Evolutionary conservation across 2,329 filamentous ascomycete genomes (phyloP).

Genomic region (Fusarium sp.): DNA sequence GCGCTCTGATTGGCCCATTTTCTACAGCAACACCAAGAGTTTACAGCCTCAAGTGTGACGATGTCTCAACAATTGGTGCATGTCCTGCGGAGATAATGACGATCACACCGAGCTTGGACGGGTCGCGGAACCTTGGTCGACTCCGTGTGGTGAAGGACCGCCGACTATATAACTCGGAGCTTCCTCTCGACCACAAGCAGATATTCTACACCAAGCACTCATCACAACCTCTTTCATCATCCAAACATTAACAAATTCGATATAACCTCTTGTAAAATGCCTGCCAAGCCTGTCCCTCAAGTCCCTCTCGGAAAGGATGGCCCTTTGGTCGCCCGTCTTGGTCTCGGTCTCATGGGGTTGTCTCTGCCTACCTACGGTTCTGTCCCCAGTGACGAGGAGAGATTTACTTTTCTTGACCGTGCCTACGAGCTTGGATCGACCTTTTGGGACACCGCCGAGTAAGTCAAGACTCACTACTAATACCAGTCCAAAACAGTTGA

Average conservation of each 20-base stretch:
- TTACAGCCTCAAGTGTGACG: too few relatives aligned
- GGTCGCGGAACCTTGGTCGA: neutral
- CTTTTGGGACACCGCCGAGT: slow-evolving; percentile 65
- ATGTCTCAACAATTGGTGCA: too few relatives aligned
- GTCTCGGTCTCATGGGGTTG: slow-evolving; percentile 68
- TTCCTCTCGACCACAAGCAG: too few relatives aligned
- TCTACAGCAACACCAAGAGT: too few relatives aligned
- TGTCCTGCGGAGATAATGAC: neutral
- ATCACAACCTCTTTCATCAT: neutral
- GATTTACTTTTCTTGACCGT: slow-evolving; percentile 64
- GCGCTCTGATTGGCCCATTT: slow-evolving; percentile 34
- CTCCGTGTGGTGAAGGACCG: neutral
- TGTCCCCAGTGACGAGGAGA: slow-evolving; percentile 61
- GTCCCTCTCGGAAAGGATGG: slow-evolving; percentile 63
- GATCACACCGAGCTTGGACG: neutral
- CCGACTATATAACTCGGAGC: too few relatives aligned
- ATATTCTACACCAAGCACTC: neutral
- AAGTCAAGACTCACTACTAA: neutral
- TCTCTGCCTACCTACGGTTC: slow-evolving; percentile 31
- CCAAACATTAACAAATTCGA: too few relatives aligned
- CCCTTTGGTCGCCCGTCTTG: slow-evolving; percentile 63
- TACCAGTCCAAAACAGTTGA: accelerated
- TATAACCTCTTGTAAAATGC: neutral
- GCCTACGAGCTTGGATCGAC: slow-evolving; percentile 62
- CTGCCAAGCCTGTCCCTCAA: neutral